Evolutionary conservation across 1,139 yeast genomes (phyloP).

Genomic region (Zygosaccharomyces pseudobailii): DNA sequence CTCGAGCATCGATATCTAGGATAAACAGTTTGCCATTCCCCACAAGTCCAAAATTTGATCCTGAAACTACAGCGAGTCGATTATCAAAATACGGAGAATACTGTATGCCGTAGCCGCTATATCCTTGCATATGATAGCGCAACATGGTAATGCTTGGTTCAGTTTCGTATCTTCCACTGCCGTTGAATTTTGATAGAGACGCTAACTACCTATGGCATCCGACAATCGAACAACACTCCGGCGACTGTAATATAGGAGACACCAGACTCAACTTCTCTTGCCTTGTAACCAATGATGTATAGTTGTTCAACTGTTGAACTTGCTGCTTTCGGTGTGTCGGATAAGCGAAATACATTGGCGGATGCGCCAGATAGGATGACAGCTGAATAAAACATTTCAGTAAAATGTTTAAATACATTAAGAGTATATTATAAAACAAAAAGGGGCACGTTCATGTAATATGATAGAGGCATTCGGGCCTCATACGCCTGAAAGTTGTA

Average conservation of each 20-base stretch:
- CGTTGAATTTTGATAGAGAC: neutral
- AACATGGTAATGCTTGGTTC: slow-evolving; percentile 46
- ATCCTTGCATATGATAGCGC: slow-evolving; percentile 70
- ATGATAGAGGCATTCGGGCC: no score
- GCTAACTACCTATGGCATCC: neutral
- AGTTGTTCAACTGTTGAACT: no score
- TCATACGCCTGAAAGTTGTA: no score
- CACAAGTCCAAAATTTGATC: slow-evolving; percentile 89
- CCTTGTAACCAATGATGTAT: neutral
- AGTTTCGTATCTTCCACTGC: neutral
- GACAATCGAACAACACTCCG: neutral
- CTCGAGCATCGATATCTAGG: slow-evolving; percentile 62
- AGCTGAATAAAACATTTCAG: no score
- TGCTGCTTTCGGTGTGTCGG: no score
- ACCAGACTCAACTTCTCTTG: neutral
- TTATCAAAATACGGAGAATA: slow-evolving; percentile 92
- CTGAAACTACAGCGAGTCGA: slow-evolving; percentile 81
- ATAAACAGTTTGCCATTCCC: slow-evolving; percentile 85
- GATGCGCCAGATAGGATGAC: no score
- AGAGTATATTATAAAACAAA: no score
- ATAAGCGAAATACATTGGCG: no score
- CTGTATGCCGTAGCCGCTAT: slow-evolving; percentile 80
- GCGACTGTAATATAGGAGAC: neutral
- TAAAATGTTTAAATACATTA: no score
- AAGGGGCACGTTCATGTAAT: no score